A percentile compares a stretch with the other conserved stretches of the same genome.
Evolutionary conservation across 179 eudicot genomes (phyloP).

Genomic region (Silene noctiflora): DNA sequence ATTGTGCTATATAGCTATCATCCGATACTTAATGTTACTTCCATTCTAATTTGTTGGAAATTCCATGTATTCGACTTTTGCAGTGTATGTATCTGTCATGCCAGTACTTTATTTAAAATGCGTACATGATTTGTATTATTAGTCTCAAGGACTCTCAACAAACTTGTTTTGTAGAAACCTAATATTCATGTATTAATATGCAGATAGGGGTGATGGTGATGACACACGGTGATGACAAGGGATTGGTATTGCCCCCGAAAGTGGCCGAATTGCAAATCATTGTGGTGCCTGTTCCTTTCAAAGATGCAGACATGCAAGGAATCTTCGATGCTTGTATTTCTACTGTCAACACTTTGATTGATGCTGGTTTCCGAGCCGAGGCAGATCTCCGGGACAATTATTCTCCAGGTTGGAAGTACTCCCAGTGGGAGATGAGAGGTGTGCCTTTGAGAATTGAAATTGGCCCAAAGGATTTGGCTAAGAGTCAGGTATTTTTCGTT

Average conservation of each 20-base stretch:
- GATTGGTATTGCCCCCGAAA: slow-evolving; percentile 91
- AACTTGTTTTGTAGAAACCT: background rate
- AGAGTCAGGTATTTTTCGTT: slow-evolving; percentile 29
- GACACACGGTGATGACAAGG: slow-evolving; percentile 98
- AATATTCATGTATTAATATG: slow-evolving; percentile 13
- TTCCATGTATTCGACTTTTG: background rate
- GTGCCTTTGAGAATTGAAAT: slow-evolving; percentile 86
- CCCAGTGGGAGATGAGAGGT: slow-evolving; percentile 99
- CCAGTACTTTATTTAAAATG: background rate
- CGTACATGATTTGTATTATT: background rate
- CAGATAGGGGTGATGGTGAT: slow-evolving; percentile 99
- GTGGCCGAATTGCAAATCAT: slow-evolving; percentile 80
- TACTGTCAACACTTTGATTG: slow-evolving; percentile 48
- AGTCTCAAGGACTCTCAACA: background rate
- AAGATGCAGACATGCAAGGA: slow-evolving; percentile 75
- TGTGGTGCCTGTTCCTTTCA: slow-evolving; percentile 94
- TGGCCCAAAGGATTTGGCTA: slow-evolving; percentile 44
- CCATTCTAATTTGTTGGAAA: background rate
- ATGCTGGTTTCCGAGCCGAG: slow-evolving; percentile 75
- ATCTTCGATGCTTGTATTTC: slow-evolving; percentile 72
- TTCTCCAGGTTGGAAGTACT: slow-evolving; percentile 99
- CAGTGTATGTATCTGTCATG: background rate
- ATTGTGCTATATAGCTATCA: slow-evolving; percentile 4
- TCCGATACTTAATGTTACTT: background rate
- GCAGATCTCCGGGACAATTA: slow-evolving; percentile 89